phyloP scores from a whole-genome alignment of 495 filamentous ascomycete species.

The Articulospora tetracladia region DNA sequence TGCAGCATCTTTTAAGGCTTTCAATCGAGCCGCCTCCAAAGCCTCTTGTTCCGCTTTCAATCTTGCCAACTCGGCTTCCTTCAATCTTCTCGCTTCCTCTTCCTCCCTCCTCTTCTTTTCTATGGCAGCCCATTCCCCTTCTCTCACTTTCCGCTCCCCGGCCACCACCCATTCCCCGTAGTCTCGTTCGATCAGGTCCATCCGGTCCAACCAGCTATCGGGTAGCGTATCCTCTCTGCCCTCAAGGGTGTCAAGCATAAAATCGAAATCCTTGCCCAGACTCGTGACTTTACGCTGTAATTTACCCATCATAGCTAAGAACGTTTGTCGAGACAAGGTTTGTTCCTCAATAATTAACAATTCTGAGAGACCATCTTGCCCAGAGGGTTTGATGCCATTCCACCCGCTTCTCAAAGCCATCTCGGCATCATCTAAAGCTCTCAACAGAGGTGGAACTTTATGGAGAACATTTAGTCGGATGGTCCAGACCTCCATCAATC shows the following conservation, averaged over 20 bases:
- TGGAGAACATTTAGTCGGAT: conserved; percentile 70
- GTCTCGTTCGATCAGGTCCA: conserved; percentile 77
- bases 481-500: conserved; percentile 69
- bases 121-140: conserved; percentile 22
- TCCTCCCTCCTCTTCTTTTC: conserved; percentile 13
- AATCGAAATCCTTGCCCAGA: conserved; percentile 71
- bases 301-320: conserved; percentile 57
- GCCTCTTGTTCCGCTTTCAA: conserved; percentile 5
- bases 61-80: conserved; percentile 6
- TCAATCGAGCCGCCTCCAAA: not conserved
- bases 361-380: not conserved
- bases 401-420: conserved; percentile 60
- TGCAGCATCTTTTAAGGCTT: not conserved
- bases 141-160: conserved; percentile 20
- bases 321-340: conserved; percentile 35
- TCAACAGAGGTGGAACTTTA: conserved; percentile 64
- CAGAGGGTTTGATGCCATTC: conserved; percentile 44
- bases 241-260: conserved; percentile 80
- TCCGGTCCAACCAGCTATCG: conserved; percentile 78
- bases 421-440: conserved; percentile 60
- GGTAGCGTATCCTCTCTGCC: conserved; percentile 79
- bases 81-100: conserved; percentile 8
- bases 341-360: not conserved
- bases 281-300: conserved; percentile 66
- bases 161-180: conserved; percentile 68